These are phyloP conservation scores for Saccharomycopsis hybrid DNA, from an alignment of 1,139 yeast species.

Conservation along the genomic window DNA sequence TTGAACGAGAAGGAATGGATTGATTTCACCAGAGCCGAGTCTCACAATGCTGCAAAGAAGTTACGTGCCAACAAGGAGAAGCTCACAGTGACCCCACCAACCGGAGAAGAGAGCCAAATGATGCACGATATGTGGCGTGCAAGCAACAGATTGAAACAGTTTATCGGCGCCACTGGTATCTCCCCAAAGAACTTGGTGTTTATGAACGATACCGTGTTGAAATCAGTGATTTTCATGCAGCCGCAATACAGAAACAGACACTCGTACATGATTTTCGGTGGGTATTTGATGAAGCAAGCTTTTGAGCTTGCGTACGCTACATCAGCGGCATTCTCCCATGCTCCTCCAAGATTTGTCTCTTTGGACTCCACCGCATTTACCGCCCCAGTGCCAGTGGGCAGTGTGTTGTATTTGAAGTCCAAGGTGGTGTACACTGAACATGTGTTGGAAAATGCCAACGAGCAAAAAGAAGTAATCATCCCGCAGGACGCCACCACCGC, in stretches of 20 bases:
- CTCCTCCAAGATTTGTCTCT: conserved; percentile 82
- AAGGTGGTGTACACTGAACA: conserved; percentile 81
- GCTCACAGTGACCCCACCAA: conserved; percentile 59
- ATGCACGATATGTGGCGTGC: conserved; percentile 75
- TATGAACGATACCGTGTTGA: conserved; percentile 66
- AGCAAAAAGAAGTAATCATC: conserved; percentile 6
- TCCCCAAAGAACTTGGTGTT: conserved; percentile 44
- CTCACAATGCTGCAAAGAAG: conserved; percentile 80
- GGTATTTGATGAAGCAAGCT: conserved; percentile 83
- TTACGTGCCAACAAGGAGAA: conserved; percentile 60
- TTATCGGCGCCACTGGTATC: conserved; percentile 24
- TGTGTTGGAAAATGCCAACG: conserved; percentile 39
- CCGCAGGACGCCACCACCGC: conserved; percentile 24
- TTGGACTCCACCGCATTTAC: conserved; percentile 86
- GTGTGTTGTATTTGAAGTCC: conserved; percentile 76
- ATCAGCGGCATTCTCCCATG: conserved; percentile 79
- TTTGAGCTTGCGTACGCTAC: conserved; percentile 91
- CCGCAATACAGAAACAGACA: conserved; percentile 94
- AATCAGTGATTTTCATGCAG: conserved; percentile 84
- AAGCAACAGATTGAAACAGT: conserved; percentile 35
- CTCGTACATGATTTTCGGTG: conserved; percentile 91
- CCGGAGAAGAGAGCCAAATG: conserved; percentile 61
- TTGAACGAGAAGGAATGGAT: conserved; percentile 67
- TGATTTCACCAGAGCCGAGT: conserved; percentile 83
- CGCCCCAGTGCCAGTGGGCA: conserved; percentile 93